Base-by-base conservation (phyloP, 225 moss, liverwort and hornwort genomes). In the Thuidium tamariscinum region DNA sequence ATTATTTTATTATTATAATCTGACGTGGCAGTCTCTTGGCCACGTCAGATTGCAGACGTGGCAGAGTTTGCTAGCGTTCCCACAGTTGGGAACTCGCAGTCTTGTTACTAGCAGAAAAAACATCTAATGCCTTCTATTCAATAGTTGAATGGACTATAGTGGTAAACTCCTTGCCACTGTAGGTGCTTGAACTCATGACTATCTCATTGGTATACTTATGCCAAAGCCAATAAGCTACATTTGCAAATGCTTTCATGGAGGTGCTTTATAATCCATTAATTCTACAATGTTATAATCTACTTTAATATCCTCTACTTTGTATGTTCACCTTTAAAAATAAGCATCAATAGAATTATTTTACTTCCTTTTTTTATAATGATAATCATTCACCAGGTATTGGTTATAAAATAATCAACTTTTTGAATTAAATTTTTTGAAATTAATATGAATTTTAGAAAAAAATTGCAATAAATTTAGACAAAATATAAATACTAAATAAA, bases 151-250 rank as follows among this genome's bases (percentile, higher is more conserved):
- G 3, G 65, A 20, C 11, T 65, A 20, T 65, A 3, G 11, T 65
- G 0, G 11, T 20, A 65, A 36, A 5, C 3, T 5, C 20, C 11
- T 1, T 10, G 5, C 65, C 1, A 36, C 9, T 7, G 0, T 49
- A 3, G 10, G 0, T 0, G n/a, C 16, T 65, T n/a, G 11, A 65
- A 20, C 1, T 20, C 65, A 20, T 11, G 8, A 19, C 3, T 11
- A 19, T 11, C 2, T 64, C 5, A 36, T 19, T 19, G n/a, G 6
- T 36, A 11, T 65, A 5, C 11, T 36, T 11, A 36, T 36, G n/a
- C 17, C 11, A 66, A 66, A 66, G 36, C 11, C 10, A 36, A 3
- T 36, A 3, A 36, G 11, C 21, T n/a, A n/a, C n/a, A n/a, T n/a
- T n/a, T n/a, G n/a, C n/a, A n/a, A n/a, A n/a, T n/a, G n/a, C n/a